Base-by-base conservation (phyloP, 805 yeast genomes). In the Pichia occidentalis region DNA sequence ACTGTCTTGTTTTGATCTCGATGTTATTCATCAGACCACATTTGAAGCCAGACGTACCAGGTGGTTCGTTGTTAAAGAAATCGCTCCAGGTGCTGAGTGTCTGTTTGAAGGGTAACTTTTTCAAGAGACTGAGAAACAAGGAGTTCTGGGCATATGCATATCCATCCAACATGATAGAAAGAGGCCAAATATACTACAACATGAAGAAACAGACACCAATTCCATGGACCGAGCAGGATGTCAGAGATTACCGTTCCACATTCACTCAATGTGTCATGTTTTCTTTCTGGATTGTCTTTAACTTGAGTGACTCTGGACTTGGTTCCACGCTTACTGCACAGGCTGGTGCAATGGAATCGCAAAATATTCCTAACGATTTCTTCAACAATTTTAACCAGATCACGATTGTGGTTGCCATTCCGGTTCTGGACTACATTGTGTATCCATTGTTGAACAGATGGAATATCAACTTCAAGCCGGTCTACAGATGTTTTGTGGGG, bases 351-450 rank as follows among this genome's bases (percentile, higher is more conserved):
- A 70, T 73, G 77, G 54, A 65, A 9, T 59, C 70, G 22, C 57
- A 68, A 22, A 74, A 75, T 32, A 73, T 73, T 47, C 77, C 77
- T 42, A 73, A 73, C 49, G 78, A 73, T 61, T 64, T 73, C 48
- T 69, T 71, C 59, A 65, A 60, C 45, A 72, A 71, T 50, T 71
- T 73, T 59, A 73, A 73, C 48, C 76, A 75, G 31, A 61, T 73
- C 42, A 66, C 77, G 13, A 73, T 73, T 48, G 70, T 73, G 44
- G 60, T 72, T 34, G 57, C 69, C 42, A 64, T 73, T 40, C 79
- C 78, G 43, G 58, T 73, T 34, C 60, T 72, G 49, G 75, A 73
- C 49, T 57, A 64, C 44, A 36, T 55, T 16, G 26, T 73, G n/a
- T 73, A 73, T 47, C 78, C 79, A 43, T 24, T 56, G 3, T 53